Conservation (phyloP, 495 filamentous ascomycete species). For the Xylaria sp. region DNA sequence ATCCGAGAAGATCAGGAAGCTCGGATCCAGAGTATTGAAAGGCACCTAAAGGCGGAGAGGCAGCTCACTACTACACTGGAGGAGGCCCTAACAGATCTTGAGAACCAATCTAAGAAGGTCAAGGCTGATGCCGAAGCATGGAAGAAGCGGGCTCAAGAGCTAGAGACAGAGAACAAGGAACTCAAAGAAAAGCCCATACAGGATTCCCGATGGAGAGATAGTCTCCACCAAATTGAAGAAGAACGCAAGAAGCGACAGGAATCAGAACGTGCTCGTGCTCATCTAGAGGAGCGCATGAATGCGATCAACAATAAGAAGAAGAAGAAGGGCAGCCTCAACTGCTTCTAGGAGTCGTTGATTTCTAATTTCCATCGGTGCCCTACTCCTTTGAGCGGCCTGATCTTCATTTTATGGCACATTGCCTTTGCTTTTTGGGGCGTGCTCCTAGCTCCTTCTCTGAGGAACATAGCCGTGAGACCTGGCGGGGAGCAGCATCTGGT, state of each 20-base stretch:
- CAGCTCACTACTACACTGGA: slow-evolving; percentile 94
- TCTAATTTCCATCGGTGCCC: not conserved
- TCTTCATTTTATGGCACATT: not conserved
- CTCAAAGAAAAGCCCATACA: slow-evolving; percentile 57
- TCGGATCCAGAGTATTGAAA: slow-evolving; percentile 94
- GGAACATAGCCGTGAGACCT: not conserved
- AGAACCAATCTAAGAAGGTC: slow-evolving; percentile 82
- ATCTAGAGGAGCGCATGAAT: slow-evolving; percentile 93
- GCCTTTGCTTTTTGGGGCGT: not conserved
- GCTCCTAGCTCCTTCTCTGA: too few species aligned
- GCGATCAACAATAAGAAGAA: slow-evolving; percentile 91
- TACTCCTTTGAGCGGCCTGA: not conserved
- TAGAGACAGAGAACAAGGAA: slow-evolving; percentile 80
- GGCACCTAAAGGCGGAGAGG: slow-evolving; percentile 94
- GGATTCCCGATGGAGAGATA: slow-evolving; percentile 70
- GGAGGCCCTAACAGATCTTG: slow-evolving; percentile 92
- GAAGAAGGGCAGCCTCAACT: slow-evolving; percentile 95
- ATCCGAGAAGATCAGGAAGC: slow-evolving; percentile 92
- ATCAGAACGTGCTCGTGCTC: slow-evolving; percentile 84
- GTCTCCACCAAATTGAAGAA: slow-evolving; percentile 91
- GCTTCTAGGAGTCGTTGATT: slow-evolving; percentile 71
- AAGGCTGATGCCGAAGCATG: slow-evolving; percentile 88
- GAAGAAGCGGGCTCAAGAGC: slow-evolving; percentile 78
- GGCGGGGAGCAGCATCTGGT: not conserved
- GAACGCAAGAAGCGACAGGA: slow-evolving; percentile 85